phyloP scores from a whole-genome alignment of 2,329 filamentous ascomycete species.

The Colletotrichum sojae region DNA sequence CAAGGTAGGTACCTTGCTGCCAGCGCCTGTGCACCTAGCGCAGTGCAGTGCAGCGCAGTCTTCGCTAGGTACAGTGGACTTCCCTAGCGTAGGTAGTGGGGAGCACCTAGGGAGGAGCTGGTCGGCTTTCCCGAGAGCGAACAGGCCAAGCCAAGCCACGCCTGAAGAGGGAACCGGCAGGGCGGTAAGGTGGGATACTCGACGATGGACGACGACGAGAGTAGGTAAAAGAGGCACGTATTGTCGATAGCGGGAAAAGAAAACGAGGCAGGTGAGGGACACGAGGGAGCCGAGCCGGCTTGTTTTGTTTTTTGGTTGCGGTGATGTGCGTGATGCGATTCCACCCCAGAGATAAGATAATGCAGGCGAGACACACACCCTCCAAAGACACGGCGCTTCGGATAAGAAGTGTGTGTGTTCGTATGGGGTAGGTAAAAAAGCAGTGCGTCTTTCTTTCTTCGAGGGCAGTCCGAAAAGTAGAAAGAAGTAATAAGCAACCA shows the following conservation, averaged over 20 bases:
- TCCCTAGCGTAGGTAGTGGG: too few species aligned
- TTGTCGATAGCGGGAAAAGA: neutral
- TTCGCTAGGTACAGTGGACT: too few species aligned
- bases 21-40: too few species aligned
- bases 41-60: too few species aligned
- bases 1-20: too few species aligned
- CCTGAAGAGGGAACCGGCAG: conserved; percentile 13
- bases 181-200: neutral
- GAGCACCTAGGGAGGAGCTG: conserved; percentile 3
- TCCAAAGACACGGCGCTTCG: neutral
- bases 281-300: neutral
- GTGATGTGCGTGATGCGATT: conserved; percentile 10
- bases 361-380: neutral
- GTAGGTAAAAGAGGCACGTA: neutral
- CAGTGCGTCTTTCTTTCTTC: neutral
- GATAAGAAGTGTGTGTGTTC: neutral
- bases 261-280: neutral
- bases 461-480: neutral
- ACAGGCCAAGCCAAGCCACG: conserved; percentile 14
- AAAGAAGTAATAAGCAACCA: conserved; percentile 8
- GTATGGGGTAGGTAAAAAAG: neutral
- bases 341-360: conserved; percentile 19
- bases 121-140: conserved; percentile 35
- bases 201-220: neutral
- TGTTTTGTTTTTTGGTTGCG: neutral